Base-by-base conservation (phyloP, 768 basidiomycete genomes). In the Mycena venus region DNA sequence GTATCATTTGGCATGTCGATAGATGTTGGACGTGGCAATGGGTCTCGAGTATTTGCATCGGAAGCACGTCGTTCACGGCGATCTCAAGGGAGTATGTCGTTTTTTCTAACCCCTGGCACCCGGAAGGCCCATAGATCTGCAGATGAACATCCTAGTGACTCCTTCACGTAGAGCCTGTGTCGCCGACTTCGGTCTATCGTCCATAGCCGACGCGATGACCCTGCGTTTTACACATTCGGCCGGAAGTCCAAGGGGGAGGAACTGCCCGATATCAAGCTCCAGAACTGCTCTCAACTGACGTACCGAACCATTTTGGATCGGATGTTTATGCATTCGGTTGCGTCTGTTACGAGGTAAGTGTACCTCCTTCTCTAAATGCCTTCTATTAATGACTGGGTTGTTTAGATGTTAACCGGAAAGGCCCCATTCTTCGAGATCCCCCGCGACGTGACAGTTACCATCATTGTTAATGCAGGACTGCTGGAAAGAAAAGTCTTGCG, bases 81-180 rank as follows among this genome's bases (percentile, higher is more conserved):
- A 78, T 71, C 68, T 78, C 42, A 78, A 78, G 49, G 73, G 72
- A 36, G 78, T 77, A 60, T 21, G 77, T 32, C 21, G 15, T 19
- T 31, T 56, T 6, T 29, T 1, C 9, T 11, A 29, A 49, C n/a
- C 4, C 21, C 32, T n/a, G 40, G 40, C 8, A 5, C 7, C 15
- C n/a, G 23, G 15, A 21, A 32, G 23, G 8, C 64, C 55, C 14
- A 66, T 31, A 5, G 6, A 12, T 14, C n/a, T 58, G 10, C 38
- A 75, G 77, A 59, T 59, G 47, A 78, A 78, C 47, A 75, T 78
- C n/a, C 61, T 75, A 14, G 68, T 78, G 7, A 78, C 77, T 25
- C 77, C 77, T 7, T 78, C 74, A 1, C 36, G 34, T 17, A 55
- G 68, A n/a, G 77, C 77, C 11, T 78, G 77, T 44, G 31, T 78